Percentiles rank a stretch among this genome's conserved stretches.
Evolutionary conservation across 139 green algal species (phyloP).

Genomic region (Chlorella vulgaris): DNA sequence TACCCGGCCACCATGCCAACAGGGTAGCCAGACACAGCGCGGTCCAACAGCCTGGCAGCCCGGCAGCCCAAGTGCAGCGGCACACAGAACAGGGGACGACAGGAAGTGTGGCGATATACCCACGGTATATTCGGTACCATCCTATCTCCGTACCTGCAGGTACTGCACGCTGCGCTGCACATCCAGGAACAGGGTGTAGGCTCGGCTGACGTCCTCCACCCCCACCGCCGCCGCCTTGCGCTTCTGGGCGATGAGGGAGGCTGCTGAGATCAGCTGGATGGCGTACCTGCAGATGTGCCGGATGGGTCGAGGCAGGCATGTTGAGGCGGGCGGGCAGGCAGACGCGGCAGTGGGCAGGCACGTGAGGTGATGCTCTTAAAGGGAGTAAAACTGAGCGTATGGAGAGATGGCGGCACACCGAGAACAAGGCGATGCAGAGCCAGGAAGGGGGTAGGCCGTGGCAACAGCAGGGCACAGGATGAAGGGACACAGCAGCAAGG

Average conservation of each 20-base stretch:
- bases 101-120: not conserved
- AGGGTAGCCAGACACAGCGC: too few relatives aligned
- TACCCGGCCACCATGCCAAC: too few relatives aligned
- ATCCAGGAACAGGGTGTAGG: conserved; percentile 98
- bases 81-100: not conserved
- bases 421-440: too few relatives aligned
- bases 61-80: not conserved
- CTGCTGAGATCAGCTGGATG: conserved; percentile 96
- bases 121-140: not conserved
- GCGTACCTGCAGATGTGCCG: conserved; percentile 68
- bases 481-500: too few relatives aligned
- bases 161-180: conserved; percentile 68
- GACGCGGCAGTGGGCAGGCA: too few relatives aligned
- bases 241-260: conserved; percentile 81
- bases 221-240: conserved; percentile 89
- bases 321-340: too few relatives aligned
- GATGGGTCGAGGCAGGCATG: not conserved
- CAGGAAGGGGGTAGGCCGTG: too few relatives aligned
- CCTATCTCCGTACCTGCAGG: conserved; percentile 7
- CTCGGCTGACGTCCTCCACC: conserved; percentile 92
- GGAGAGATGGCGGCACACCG: too few relatives aligned
- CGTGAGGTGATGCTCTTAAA: too few relatives aligned
- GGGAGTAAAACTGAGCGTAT: too few relatives aligned
- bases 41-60: too few relatives aligned
- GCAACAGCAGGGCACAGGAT: too few relatives aligned